phyloP scores from a whole-genome alignment of 225 moss, liverwort and hornwort genomes.

The Bryum argenteum region DNA sequence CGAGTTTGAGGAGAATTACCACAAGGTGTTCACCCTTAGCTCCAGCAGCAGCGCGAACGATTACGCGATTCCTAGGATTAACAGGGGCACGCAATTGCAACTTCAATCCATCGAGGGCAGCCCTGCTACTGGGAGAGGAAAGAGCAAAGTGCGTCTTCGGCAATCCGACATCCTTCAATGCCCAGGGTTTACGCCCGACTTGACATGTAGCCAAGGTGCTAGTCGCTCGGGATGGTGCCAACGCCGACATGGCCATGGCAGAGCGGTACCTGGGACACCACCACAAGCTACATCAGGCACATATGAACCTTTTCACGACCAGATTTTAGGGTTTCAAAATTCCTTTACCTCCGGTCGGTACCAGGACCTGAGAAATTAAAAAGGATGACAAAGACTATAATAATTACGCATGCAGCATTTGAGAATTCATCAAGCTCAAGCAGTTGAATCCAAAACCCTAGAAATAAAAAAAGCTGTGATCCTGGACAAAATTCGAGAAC shows the following conservation, averaged over 20 bases:
- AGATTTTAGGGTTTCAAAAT: too few species aligned
- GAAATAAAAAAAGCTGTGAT: too few species aligned
- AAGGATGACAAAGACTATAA: too few species aligned
- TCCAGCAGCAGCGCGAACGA: constrained; percentile 42
- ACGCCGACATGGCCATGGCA: constrained; percentile 45
- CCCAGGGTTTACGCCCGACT: constrained; percentile 21
- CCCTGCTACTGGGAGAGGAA: constrained; percentile 28
- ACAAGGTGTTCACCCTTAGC: constrained; percentile 59
- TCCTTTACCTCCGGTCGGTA: too few species aligned
- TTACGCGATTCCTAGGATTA: constrained; percentile 23
- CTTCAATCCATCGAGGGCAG: constrained; percentile 30
- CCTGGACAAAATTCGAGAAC: too few species aligned
- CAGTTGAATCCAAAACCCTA: too few species aligned
- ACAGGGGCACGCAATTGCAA: constrained; percentile 29
- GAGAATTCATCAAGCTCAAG: too few species aligned
- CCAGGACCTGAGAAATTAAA: too few species aligned
- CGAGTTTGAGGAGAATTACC: constrained; percentile 35
- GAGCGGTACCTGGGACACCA: constrained; percentile 25
- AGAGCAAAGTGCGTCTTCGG: constrained; percentile 18
- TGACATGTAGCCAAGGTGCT: constrained; percentile 21
- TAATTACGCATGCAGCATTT: too few species aligned
- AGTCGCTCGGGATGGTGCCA: constrained; percentile 32
- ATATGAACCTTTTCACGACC: too few species aligned
- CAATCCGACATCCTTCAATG: constrained; percentile 26
- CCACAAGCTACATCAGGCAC: neutral